Evolutionary conservation across 2,329 filamentous ascomycete species (phyloP), one percentile per base, ranked within the genome.

Genomic region (Amesomyces nigricolor): DNA sequence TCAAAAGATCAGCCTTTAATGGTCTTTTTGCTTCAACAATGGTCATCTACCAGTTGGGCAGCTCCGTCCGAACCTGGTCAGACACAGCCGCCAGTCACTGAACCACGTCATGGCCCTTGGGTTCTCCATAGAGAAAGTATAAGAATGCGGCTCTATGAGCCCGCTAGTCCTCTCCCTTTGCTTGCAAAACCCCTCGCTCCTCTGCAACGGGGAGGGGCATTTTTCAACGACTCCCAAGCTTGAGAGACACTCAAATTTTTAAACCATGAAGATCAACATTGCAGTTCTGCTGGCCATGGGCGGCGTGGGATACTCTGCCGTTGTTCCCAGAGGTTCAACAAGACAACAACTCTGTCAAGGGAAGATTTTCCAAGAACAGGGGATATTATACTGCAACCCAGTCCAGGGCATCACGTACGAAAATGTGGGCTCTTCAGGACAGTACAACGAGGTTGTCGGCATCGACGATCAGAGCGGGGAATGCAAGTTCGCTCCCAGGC

Each of bases 331-430:
- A 2, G 46, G 37, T 4, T 26, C 26, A 14, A 16, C 54, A 1
- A 58, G 47, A 49, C 9, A 37, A 4, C 67, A 70, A 52, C 67
- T 72, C 59, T 75, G 72, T 62, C 65, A 65, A 5, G 71, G 70
- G 35, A 65, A 35, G 5, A 62, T 68, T 29, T 17, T 29, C 17
- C 2, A 29, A 4, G 51, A 48, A n/a, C 30, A 43, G 26, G 81
- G 81, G 58, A 89, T 88, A 70, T 85, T 72, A 73, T 89, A 85
- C 72, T 88, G 85, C 70, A 75, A 82, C 54, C 66, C 77, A 39
- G 84, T 90, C 55, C 30, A 49, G 55, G 79, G 83, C 47, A 85
- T 91, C 69, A 78, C 80, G n/a, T 91, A 89, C 70, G 71, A 71
- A 56, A 81, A 81, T 53, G 78, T 89, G 62, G 80, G 79, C 30